Percentiles rank a stretch among this genome's conserved stretches.
Conservation (phyloP, 2,329 filamentous ascomycete species). For the Chrysoporthe deuterocubensis region DNA sequence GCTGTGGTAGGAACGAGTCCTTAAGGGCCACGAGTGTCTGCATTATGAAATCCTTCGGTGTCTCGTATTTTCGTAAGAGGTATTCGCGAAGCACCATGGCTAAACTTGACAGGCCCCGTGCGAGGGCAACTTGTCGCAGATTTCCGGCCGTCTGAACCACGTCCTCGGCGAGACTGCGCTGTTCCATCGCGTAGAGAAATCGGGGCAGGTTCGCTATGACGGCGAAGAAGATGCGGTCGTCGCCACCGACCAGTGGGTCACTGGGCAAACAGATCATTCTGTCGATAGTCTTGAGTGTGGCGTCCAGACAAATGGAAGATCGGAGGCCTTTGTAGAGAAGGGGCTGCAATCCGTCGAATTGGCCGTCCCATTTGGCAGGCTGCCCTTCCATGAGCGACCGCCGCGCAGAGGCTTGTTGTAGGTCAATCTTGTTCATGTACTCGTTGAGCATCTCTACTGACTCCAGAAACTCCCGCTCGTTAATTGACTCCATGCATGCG, state of each 20-base stretch:
- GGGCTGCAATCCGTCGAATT: constrained; percentile 83
- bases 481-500: constrained; percentile 94
- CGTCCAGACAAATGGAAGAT: constrained; percentile 80
- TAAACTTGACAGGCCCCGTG: constrained; percentile 70
- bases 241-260: constrained; percentile 79
- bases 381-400: constrained; percentile 75
- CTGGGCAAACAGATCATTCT: constrained; percentile 78
- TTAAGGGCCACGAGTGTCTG: constrained; percentile 76
- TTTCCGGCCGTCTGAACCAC: constrained; percentile 68
- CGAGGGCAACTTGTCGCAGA: constrained; percentile 73
- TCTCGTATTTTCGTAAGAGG: constrained; percentile 67
- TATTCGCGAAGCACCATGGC: constrained; percentile 73
- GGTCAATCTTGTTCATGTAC: constrained; percentile 81
- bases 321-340: constrained; percentile 90
- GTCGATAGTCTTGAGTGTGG: constrained; percentile 77
- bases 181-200: constrained; percentile 80
- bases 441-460: constrained; percentile 89
- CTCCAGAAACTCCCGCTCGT: constrained; percentile 92
- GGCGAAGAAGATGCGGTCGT: constrained; percentile 80
- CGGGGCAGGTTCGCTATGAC: constrained; percentile 90
- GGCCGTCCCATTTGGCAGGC: constrained; percentile 85
- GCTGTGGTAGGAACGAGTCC: constrained; percentile 77
- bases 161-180: constrained; percentile 57
- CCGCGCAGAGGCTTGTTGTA: constrained; percentile 71
- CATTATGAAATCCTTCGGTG: constrained; percentile 74